A percentile compares a stretch with the other conserved stretches of the same genome.
Conservation (phyloP, 345 rosid genomes). For the Alliaria petiolata region DNA sequence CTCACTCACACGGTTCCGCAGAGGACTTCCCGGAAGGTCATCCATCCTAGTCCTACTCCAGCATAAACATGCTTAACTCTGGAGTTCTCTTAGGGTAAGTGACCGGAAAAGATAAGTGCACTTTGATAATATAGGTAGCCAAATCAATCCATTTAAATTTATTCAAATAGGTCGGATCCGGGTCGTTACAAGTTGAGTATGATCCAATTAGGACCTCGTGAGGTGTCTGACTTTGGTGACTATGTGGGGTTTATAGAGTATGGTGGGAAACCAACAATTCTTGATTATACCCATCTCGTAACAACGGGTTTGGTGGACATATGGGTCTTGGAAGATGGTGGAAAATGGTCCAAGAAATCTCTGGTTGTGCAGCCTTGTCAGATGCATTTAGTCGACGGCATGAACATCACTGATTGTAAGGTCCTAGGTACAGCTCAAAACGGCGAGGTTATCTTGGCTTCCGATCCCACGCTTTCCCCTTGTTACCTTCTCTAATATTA, state of each 20-base stretch:
- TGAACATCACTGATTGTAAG: rapidly evolving
- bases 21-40: too few relatives aligned
- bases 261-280: background rate
- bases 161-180: too few relatives aligned
- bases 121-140: too few relatives aligned
- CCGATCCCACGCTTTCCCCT: background rate
- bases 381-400: background rate
- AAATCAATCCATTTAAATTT: too few relatives aligned
- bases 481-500: background rate
- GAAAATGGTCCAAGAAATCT: background rate
- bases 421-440: background rate
- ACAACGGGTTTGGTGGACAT: background rate
- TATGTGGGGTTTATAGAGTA: background rate
- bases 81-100: too few relatives aligned
- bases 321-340: background rate
- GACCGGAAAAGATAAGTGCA: too few relatives aligned
- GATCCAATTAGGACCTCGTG: background rate
- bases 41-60: too few relatives aligned
- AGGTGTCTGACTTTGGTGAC: background rate
- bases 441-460: background rate
- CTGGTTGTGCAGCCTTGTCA: background rate
- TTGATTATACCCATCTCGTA: background rate
- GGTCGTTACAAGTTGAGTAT: too few relatives aligned
- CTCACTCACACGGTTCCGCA: too few relatives aligned
- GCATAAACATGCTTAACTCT: too few relatives aligned